Evolutionary conservation across 805 yeast species (phyloP).

Genomic region (Starmerella etchellsii): DNA sequence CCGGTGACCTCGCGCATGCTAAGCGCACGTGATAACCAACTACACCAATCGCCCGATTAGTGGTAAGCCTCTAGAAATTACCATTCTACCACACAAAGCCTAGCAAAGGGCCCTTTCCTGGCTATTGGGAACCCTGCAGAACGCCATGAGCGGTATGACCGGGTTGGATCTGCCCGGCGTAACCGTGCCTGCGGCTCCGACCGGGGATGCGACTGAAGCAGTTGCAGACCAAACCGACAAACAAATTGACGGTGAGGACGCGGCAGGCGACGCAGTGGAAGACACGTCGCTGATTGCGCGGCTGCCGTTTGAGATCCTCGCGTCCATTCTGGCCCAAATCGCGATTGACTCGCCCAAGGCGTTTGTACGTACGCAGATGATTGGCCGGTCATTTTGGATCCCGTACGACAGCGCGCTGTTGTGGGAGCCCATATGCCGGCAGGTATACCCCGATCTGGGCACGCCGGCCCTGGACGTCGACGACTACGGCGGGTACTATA

Average conservation of each 20-base stretch:
- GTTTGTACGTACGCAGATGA: conserved; percentile 12
- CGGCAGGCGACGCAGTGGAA: neutral
- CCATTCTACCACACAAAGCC: no score
- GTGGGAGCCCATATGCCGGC: conserved; percentile 22
- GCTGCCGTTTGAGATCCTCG: conserved; percentile 24
- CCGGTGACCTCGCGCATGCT: conserved; percentile 31
- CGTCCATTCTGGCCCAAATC: conserved; percentile 21
- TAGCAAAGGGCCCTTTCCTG: no score
- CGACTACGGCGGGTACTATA: conserved; percentile 29
- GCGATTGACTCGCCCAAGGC: conserved; percentile 17
- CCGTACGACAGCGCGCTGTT: conserved; percentile 18
- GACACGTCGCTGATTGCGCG: conserved; percentile 4
- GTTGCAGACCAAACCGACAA: neutral
- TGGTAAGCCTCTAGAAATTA: no score
- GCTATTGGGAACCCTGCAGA: no score
- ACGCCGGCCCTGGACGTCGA: conserved; percentile 7
- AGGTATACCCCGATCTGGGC: conserved; percentile 12
- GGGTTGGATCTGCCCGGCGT: no score
- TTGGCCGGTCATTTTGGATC: conserved; percentile 17
- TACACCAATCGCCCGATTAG: conserved; percentile 28
- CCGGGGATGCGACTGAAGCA: neutral
- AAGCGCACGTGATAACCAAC: conserved; percentile 28
- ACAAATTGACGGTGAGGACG: neutral
- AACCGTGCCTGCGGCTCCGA: no score
- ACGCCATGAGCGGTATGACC: no score